Evolutionary conservation across 1,139 yeast genomes (phyloP).

Genomic region (Blastobotrys arbuscula): DNA sequence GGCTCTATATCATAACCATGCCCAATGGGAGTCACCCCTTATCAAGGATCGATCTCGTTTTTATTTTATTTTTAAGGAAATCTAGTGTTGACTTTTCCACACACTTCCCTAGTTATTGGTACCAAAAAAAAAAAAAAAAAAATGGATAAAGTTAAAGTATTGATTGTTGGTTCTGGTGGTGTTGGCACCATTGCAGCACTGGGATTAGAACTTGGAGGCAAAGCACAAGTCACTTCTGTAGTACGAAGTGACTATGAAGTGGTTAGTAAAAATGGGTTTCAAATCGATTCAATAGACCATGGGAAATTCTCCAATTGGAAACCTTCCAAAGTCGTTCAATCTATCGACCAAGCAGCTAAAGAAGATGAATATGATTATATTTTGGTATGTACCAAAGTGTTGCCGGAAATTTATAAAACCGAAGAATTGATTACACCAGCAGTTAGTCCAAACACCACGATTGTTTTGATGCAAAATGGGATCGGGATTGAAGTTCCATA

Average conservation of each 20-base stretch:
- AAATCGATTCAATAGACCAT: slow-evolving; percentile 55
- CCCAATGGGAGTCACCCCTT: no score
- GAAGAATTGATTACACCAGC: slow-evolving; percentile 58
- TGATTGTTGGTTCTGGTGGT: slow-evolving; percentile 67
- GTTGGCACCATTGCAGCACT: slow-evolving; percentile 69
- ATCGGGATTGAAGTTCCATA: slow-evolving; percentile 64
- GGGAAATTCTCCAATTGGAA: slow-evolving; percentile 51
- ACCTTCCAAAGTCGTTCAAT: slow-evolving; percentile 38
- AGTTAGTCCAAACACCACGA: slow-evolving; percentile 45
- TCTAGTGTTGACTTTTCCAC: background rate
- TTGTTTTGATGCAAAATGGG: slow-evolving; percentile 70
- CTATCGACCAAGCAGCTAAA: slow-evolving; percentile 40
- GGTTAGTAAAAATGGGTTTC: slow-evolving; percentile 49
- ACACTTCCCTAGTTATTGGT: background rate
- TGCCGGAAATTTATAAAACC: slow-evolving; percentile 59
- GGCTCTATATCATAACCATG: no score
- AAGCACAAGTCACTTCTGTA: slow-evolving; percentile 54
- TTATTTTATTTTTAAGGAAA: background rate
- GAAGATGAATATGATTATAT: slow-evolving; percentile 52
- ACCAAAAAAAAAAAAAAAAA: background rate
- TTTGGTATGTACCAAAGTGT: slow-evolving; percentile 63
- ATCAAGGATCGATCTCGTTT: background rate
- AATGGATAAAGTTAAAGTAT: slow-evolving; percentile 26
- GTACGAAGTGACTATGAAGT: slow-evolving; percentile 59
- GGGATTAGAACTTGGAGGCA: slow-evolving; percentile 45